Conservation (phyloP, 2,329 filamentous ascomycete species). For the Calonectria leucothoes region DNA sequence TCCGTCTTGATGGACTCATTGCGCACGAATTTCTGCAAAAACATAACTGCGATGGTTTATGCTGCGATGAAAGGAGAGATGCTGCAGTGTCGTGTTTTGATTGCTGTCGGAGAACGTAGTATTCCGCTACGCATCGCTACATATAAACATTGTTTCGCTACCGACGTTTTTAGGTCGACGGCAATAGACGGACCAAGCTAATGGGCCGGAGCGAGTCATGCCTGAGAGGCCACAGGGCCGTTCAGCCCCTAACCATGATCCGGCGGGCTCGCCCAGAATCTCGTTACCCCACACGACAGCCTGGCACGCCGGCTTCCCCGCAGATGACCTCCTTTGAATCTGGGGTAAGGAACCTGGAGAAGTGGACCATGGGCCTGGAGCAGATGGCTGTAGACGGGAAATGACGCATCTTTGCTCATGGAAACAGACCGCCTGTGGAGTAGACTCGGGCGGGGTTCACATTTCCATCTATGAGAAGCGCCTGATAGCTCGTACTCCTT, state of each 20-base stretch:
- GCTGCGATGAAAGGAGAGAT: background rate
- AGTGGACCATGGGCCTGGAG: background rate
- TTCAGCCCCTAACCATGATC: background rate
- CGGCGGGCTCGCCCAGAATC: background rate
- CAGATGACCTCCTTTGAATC: background rate
- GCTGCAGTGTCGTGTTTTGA: conserved; percentile 1
- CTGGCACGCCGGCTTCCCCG: background rate
- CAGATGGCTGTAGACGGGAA: conserved; percentile 13
- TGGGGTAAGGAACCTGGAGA: conserved; percentile 15
- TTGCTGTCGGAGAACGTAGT: background rate
- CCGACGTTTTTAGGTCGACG: background rate
- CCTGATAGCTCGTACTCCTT: background rate
- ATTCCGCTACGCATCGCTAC: background rate
- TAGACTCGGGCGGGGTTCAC: background rate
- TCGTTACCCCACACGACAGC: background rate
- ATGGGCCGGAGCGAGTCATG: conserved; percentile 12
- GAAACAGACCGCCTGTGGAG: background rate
- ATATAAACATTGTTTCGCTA: background rate
- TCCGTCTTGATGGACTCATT: conserved; percentile 27
- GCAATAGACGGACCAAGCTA: conserved; percentile 12
- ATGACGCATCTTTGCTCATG: background rate
- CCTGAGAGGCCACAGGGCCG: background rate
- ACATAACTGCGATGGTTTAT: background rate
- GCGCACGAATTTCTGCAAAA: conserved; percentile 23
- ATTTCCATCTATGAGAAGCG: background rate